Evolutionary conservation across 2,329 filamentous ascomycete genomes (phyloP), one percentile per base, ranked within the genome.

Genomic region (Sporothrix pseudoabietina): DNA sequence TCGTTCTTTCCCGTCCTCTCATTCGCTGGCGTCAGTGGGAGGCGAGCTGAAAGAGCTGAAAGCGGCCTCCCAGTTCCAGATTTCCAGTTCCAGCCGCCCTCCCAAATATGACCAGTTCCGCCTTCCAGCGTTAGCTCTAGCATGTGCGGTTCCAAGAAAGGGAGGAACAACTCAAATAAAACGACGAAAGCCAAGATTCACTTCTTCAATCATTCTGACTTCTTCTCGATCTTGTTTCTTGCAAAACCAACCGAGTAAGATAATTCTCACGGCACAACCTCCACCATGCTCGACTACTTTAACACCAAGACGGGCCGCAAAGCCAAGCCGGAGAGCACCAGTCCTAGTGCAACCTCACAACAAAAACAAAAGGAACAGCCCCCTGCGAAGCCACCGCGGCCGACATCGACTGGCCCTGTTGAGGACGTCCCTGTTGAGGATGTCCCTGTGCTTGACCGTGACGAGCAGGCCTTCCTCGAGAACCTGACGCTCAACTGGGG

Each of bases 221-320:
- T 5, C 32, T 65, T 22, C 4, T 26, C 39, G 26, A 26, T 26
- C 26, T 26, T 26, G 26, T 26, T 2, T 26, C 1, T 26, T 7
- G 1, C 9, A 26, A 19, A 49, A 66, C 6, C 16, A 41, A 44
- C 12, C 63, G 6, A 16, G 16, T 16, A 4, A 2, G 26, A 26
- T 12, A 65, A 1, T 57, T n/a, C 61, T 12, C 30, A 39, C 30
- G 8, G 55, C 8, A 54, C 66, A 72, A 44, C 71, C 75, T 65
- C 66, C 78, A 82, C 76, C 68, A 91, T 91, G 89, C 78, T 91
- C 75, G 88, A 91, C 80, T 90, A 88, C 80, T 87, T 91, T 76
- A 82, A 84, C 49, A 87, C 86, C 82, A 90, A 87, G 79, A 91
- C 90, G 79, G 82, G 85, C 78, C 90, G 90, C 82, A 69, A 69